Conservation (phyloP, 1,139 yeast species). For the Suzukiozyma palmioleophila region DNA sequence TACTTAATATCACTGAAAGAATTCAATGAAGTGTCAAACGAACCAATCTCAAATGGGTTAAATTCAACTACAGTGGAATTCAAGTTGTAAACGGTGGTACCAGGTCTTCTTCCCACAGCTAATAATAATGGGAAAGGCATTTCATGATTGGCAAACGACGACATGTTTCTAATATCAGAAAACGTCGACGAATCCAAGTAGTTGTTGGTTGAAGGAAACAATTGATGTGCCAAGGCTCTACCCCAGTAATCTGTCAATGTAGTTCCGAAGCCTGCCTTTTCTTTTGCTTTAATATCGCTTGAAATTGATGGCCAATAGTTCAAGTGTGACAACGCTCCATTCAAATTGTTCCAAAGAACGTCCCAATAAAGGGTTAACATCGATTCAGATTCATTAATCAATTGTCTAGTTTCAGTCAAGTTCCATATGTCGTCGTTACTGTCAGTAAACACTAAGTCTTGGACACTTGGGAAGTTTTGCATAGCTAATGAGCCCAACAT, state of each 20-base stretch:
- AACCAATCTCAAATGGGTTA: conserved; percentile 42
- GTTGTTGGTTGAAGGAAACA: conserved; percentile 23
- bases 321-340: conserved; percentile 24
- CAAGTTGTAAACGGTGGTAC: conserved; percentile 25
- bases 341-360: conserved; percentile 19
- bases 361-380: conserved; percentile 11
- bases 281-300: conserved; percentile 25
- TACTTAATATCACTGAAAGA: conserved; percentile 34
- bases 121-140: conserved; percentile 40
- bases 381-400: conserved; percentile 20
- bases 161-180: conserved; percentile 28
- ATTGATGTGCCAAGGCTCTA: conserved; percentile 36
- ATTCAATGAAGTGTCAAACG: conserved; percentile 37
- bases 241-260: conserved; percentile 37
- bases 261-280: conserved; percentile 28
- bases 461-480: conserved; percentile 32
- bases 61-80: conserved; percentile 39
- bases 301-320: conserved; percentile 24
- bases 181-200: conserved; percentile 25
- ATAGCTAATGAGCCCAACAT: conserved; percentile 30
- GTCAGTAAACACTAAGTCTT: conserved; percentile 27
- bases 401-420: conserved; percentile 24
- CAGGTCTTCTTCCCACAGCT: conserved; percentile 36
- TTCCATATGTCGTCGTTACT: conserved; percentile 33
- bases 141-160: conserved; percentile 26